Conservation (phyloP, 192 early-diverging fungal species). For the Coemansia aciculifera region DNA sequence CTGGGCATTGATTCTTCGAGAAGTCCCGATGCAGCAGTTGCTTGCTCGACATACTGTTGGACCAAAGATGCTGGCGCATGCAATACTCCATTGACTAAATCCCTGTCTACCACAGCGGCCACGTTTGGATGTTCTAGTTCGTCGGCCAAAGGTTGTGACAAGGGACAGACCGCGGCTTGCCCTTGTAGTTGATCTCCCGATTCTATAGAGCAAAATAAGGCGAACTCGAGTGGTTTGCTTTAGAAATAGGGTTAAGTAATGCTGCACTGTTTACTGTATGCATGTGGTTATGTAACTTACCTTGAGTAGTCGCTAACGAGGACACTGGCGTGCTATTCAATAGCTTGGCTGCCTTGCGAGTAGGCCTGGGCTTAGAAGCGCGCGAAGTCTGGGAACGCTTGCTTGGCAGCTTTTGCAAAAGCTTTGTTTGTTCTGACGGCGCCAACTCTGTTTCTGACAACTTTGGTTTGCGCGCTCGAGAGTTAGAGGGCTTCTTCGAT, state of each 20-base stretch:
- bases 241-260: neutral
- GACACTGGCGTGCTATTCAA: neutral
- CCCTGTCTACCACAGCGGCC: neutral
- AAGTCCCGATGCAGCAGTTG: neutral
- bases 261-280: too few species aligned
- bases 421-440: neutral
- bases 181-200: neutral
- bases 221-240: neutral
- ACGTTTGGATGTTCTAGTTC: neutral
- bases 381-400: neutral
- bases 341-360: conserved; percentile 10
- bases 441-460: neutral
- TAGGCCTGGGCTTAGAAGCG: conserved; percentile 9
- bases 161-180: neutral
- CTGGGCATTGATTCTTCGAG: neutral
- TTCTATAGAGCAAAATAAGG: neutral
- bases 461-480: conserved; percentile 4
- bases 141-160: neutral
- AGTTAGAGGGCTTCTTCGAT: neutral
- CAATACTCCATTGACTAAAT: neutral
- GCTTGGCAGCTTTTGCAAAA: neutral
- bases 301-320: neutral
- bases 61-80: neutral
- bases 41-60: neutral
- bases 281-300: neutral